Percentiles rank a stretch among this genome's conserved stretches.
These are phyloP conservation scores for Debaryomyces robertsiae DNA, from an alignment of 1,139 yeast species.

Conservation along the genomic window DNA sequence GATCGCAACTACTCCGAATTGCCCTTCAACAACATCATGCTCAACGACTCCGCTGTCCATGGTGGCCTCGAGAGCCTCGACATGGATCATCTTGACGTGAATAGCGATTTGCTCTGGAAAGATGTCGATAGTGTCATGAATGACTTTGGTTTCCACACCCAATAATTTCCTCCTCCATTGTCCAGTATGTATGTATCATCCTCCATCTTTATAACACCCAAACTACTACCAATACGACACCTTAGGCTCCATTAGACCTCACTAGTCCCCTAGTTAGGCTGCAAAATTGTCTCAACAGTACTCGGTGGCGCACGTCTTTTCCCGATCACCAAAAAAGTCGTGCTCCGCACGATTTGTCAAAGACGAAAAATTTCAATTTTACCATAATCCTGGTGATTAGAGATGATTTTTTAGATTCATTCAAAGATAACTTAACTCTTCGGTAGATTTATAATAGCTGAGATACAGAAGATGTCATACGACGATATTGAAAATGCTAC, in stretches of 20 bases:
- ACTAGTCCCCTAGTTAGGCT: too few relatives aligned
- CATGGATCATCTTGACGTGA: conserved; percentile 36
- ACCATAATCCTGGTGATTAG: conserved; percentile 2
- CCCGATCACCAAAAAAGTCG: conserved; percentile 6
- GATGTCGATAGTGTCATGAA: conserved; percentile 93
- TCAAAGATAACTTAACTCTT: conserved; percentile 3
- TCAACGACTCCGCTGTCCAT: conserved; percentile 37
- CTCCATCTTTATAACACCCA: too few relatives aligned
- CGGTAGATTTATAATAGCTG: conserved; percentile 11
- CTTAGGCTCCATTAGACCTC: too few relatives aligned
- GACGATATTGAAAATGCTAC: conserved; percentile 82
- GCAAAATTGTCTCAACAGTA: too few relatives aligned
- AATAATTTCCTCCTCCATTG: too few relatives aligned
- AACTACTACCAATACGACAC: too few relatives aligned
- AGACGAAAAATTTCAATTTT: conserved; percentile 7
- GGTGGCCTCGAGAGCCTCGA: conserved; percentile 37
- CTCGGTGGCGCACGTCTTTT: conserved; percentile 1
- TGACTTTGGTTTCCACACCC: conserved; percentile 82
- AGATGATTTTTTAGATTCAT: conserved; percentile 4
- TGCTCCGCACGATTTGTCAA: background rate
- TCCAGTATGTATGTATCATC: too few relatives aligned
- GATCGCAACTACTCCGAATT: background rate
- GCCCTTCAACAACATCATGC: conserved; percentile 3
- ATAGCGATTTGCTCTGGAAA: conserved; percentile 76
- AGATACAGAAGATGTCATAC: conserved; percentile 40